Evolutionary conservation across 2,329 filamentous ascomycete species (phyloP).

Genomic region (Calonectria crousiana): DNA sequence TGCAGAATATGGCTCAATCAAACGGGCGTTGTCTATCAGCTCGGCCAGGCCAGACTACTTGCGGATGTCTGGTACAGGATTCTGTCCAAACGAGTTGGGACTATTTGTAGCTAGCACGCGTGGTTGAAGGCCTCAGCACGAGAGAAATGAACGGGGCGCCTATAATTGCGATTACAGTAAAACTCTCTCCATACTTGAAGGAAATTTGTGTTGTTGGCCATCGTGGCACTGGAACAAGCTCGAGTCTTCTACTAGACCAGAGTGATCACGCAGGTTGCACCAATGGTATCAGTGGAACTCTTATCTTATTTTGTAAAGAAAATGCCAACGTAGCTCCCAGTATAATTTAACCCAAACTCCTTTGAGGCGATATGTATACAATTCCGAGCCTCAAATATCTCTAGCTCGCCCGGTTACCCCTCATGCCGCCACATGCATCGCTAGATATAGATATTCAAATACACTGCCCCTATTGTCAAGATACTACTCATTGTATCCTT

Average conservation of each 20-base stretch:
- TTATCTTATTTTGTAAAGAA: conserved; percentile 18
- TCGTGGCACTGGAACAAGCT: background rate
- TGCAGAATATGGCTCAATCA: background rate
- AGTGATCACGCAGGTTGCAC: background rate
- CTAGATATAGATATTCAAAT: conserved; percentile 20
- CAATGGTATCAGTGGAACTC: conserved; percentile 3
- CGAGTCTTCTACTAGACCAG: background rate
- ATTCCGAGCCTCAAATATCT: conserved; percentile 31
- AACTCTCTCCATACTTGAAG: background rate
- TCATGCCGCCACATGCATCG: conserved; percentile 26
- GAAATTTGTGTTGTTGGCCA: background rate
- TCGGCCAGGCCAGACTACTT: background rate
- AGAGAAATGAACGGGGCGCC: background rate
- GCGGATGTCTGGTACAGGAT: background rate
- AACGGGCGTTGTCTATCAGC: background rate
- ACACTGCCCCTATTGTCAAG: background rate
- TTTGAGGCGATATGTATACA: conserved; percentile 29
- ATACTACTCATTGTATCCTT: conserved; percentile 46
- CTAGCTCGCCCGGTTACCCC: conserved; percentile 24
- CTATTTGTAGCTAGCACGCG: background rate
- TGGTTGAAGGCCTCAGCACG: background rate
- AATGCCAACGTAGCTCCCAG: conserved; percentile 31
- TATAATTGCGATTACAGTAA: background rate
- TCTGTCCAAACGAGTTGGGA: background rate
- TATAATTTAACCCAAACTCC: conserved; percentile 41